These are phyloP conservation scores for Blastosporella zonata DNA, from an alignment of 1,284 basidiomycete genomes.

Conservation along the genomic window DNA sequence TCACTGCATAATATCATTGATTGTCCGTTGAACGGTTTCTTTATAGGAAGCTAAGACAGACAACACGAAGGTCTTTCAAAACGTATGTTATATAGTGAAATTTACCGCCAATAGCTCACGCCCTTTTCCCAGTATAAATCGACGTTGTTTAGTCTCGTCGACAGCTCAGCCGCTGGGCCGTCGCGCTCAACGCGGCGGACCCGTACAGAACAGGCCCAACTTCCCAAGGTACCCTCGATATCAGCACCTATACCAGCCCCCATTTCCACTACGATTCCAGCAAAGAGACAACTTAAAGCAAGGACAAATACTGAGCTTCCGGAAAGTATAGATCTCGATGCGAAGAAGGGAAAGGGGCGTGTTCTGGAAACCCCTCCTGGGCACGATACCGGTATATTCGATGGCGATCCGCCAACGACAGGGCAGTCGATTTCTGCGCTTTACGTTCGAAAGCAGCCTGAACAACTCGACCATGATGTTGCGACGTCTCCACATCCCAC, in stretches of 20 bases:
- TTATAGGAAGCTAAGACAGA: constrained; percentile 70
- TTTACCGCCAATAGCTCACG: constrained; percentile 6
- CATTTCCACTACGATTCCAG: constrained; percentile 1
- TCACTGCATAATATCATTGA: constrained; percentile 5
- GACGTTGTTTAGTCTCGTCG: constrained; percentile 54
- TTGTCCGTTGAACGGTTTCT: not conserved
- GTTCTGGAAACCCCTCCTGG: not conserved
- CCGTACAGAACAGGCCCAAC: constrained; percentile 50
- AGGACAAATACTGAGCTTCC: constrained; percentile 20
- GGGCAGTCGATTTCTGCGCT: constrained; percentile 16
- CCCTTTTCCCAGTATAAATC: constrained; percentile 54
- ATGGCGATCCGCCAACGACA: constrained; percentile 5
- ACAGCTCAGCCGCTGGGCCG: constrained; percentile 43
- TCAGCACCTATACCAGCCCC: constrained; percentile 20
- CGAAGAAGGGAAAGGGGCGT: constrained; percentile 17
- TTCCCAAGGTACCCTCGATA: constrained; percentile 26
- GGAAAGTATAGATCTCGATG: constrained; percentile 24
- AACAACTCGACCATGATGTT: not conserved
- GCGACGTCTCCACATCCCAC: not conserved
- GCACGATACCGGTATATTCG: not conserved
- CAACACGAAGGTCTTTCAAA: constrained; percentile 66
- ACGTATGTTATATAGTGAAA: constrained; percentile 45
- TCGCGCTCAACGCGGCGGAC: constrained; percentile 65
- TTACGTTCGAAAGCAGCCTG: constrained; percentile 2
- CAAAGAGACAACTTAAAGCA: constrained; percentile 21